phyloP scores from a whole-genome alignment of 2,329 filamentous ascomycete species.

The Capronia americana region DNA sequence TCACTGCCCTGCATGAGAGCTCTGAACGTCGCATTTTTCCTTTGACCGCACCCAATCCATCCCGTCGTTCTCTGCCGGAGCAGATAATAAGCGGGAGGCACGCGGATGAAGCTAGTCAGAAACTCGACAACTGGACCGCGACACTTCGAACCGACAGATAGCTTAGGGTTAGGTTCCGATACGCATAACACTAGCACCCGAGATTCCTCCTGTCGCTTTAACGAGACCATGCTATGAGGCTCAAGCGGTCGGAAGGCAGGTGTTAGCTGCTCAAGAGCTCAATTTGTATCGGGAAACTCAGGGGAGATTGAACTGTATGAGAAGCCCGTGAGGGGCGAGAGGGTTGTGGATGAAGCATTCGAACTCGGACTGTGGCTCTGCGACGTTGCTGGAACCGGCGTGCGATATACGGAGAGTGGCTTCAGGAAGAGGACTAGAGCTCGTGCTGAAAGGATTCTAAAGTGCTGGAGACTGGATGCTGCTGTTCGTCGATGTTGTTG shows the following conservation, averaged over 20 bases:
- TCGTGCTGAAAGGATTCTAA: conserved; percentile 21
- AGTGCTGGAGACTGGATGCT: conserved; percentile 13
- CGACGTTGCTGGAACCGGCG: conserved; percentile 14
- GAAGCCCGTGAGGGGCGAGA: conserved; percentile 45
- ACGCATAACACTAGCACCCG: conserved; percentile 62
- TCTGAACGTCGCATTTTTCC: conserved; percentile 55
- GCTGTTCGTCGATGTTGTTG: conserved; percentile 10
- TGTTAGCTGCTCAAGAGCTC: conserved; percentile 57
- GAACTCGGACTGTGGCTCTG: conserved; percentile 25
- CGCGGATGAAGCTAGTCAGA: conserved; percentile 66
- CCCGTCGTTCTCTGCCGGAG: conserved; percentile 45
- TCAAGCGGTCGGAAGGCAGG: conserved; percentile 60
- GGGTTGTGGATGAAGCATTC: conserved; percentile 44
- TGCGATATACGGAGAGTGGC: conserved; percentile 23
- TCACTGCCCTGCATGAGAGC: conserved; percentile 45
- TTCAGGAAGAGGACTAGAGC: conserved; percentile 16
- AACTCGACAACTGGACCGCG: conserved; percentile 72
- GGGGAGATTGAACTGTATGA: conserved; percentile 75
- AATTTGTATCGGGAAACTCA: conserved; percentile 79
- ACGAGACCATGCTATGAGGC: conserved; percentile 64
- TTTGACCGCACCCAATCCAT: conserved; percentile 49
- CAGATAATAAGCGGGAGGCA: conserved; percentile 41
- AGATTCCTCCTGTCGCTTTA: conserved; percentile 46
- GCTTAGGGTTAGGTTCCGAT: conserved; percentile 98
- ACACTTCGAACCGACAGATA: conserved; percentile 73